phyloP scores from a whole-genome alignment of 164 flowering plant genomes.

The Umbellularia californica region DNA sequence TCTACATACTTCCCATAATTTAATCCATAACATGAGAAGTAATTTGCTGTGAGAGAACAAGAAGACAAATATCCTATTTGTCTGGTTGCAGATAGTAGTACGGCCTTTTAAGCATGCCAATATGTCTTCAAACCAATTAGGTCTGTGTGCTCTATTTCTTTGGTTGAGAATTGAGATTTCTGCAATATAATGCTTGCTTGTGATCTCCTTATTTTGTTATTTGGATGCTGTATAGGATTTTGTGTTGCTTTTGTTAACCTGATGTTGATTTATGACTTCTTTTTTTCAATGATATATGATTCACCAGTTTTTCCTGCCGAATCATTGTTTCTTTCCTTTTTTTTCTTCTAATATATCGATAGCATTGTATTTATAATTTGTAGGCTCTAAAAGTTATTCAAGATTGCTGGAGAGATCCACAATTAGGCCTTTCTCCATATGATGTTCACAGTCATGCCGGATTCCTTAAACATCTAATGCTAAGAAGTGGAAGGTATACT shows the following conservation, averaged over 20 bases:
- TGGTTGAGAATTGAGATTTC: not conserved
- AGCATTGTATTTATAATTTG: conserved; percentile 6
- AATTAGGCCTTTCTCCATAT: conserved; percentile 70
- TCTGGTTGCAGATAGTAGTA: no score
- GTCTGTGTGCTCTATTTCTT: not conserved
- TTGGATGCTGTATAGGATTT: not conserved
- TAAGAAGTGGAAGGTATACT: conserved; percentile 83
- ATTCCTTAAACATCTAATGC: conserved; percentile 86
- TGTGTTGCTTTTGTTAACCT: not conserved
- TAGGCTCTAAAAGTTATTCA: conserved; percentile 84
- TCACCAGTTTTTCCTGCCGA: no score
- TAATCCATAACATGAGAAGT: not conserved
- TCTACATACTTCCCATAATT: not conserved
- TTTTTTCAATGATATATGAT: no score
- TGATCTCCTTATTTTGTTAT: not conserved
- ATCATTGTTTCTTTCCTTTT: not conserved
- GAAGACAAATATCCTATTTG: not conserved
- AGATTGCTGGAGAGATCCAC: conserved; percentile 75
- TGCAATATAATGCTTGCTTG: not conserved
- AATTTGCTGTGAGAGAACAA: not conserved
- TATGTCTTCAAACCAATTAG: not conserved
- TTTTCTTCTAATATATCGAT: not conserved
- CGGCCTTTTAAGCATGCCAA: not conserved
- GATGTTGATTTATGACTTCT: no score
- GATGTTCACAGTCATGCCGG: conserved; percentile 75